phyloP scores from a whole-genome alignment of 2,329 filamentous ascomycete species.

The Fusarium paranaense region DNA sequence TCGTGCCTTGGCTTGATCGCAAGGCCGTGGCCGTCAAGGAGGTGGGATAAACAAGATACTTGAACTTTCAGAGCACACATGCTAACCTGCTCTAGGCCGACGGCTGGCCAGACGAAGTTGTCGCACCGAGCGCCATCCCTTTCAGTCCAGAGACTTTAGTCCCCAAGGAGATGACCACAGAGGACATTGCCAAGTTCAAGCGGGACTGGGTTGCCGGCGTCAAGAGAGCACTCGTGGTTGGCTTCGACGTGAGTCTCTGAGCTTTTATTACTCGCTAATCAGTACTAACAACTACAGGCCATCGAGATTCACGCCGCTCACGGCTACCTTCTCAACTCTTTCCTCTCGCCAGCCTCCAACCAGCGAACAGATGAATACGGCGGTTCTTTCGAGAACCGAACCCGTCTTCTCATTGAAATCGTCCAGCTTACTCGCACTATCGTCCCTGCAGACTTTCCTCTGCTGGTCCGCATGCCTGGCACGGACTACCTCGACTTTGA shows the following conservation, averaged over 20 bases:
- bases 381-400: constrained; percentile 56
- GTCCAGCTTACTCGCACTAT: constrained; percentile 45
- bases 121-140: constrained; percentile 36
- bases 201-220: constrained; percentile 35
- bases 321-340: constrained; percentile 65
- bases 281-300: constrained; percentile 14
- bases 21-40: constrained; percentile 40
- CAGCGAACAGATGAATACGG: constrained; percentile 65
- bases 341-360: constrained; percentile 62
- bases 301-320: constrained; percentile 57
- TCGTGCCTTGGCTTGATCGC: constrained; percentile 42
- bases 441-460: constrained; percentile 55
- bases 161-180: constrained; percentile 38
- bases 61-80: background rate
- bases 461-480: constrained; percentile 76
- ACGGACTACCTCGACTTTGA: constrained; percentile 78
- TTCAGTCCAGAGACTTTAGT: constrained; percentile 35
- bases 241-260: constrained; percentile 32
- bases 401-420: constrained; percentile 59
- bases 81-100: constrained; percentile 21
- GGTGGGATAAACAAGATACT: background rate
- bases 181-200: constrained; percentile 41
- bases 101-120: constrained; percentile 43
- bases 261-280: background rate
- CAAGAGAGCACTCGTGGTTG: constrained; percentile 33